Percentiles rank a stretch among this genome's conserved stretches.
Evolutionary conservation across 2,329 filamentous ascomycete species (phyloP).

Genomic region (Fusarium sp.): DNA sequence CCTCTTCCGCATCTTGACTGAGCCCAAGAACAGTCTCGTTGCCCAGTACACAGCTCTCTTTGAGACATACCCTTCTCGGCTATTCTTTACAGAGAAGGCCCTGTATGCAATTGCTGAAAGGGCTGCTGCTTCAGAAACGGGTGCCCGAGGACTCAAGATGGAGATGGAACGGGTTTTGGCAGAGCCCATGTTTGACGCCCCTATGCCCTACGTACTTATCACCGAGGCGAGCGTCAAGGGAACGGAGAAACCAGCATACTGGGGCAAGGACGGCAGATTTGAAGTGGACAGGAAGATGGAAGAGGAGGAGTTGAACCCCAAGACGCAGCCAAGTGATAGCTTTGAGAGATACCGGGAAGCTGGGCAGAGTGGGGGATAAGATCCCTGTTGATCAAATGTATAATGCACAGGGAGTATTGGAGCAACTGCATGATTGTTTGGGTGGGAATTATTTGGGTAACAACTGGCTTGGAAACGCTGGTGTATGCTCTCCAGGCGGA

Average conservation of each 20-base stretch:
- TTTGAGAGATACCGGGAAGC: conserved; percentile 61
- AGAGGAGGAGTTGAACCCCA: conserved; percentile 66
- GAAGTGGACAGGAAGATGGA: conserved; percentile 76
- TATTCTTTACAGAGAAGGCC: conserved; percentile 86
- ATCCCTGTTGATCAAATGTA: neutral
- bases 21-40: conserved; percentile 89
- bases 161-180: conserved; percentile 83
- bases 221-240: conserved; percentile 77
- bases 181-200: conserved; percentile 85
- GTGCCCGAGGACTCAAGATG: conserved; percentile 82
- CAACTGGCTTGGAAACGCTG: conserved; percentile 23
- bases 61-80: conserved; percentile 79
- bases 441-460: conserved; percentile 24
- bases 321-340: conserved; percentile 33
- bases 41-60: conserved; percentile 92
- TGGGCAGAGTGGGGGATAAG: conserved; percentile 61
- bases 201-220: conserved; percentile 80
- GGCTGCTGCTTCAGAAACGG: conserved; percentile 74
- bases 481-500: conserved; percentile 20
- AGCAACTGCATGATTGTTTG: conserved; percentile 25
- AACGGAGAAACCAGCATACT: conserved; percentile 69
- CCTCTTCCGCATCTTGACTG: conserved; percentile 89
- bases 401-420: conserved; percentile 18
- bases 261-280: conserved; percentile 77
- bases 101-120: conserved; percentile 83